Evolutionary conservation across 345 rosid genomes (phyloP), one percentile per base, ranked within the genome.

Genomic region (Zanthoxylum bungeanum): DNA sequence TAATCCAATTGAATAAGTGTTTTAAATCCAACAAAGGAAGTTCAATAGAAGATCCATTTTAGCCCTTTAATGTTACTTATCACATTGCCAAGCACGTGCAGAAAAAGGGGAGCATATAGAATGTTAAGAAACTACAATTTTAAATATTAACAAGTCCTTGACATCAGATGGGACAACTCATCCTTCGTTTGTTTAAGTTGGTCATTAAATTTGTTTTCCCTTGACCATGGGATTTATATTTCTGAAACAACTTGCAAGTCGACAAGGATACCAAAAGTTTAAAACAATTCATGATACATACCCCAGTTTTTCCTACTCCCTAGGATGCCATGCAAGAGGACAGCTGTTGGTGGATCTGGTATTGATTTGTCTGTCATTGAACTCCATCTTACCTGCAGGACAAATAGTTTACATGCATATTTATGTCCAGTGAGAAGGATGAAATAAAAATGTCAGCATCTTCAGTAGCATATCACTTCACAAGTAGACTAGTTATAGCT

Each of bases 291-390:
- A 8, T 2, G 44, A 36, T n/a, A 79, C 91, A 64, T 75, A 94
- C 98, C 91, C 97, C 95, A 94, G 69, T 94, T 94, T 77, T 94
- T 94, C 66, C 95, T 76, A 77, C 97, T 76, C 61, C 98, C 98
- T 21, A 94, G 78, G 69, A 94, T 94, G 25, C 98, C 98, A 52
- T 94, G 98, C 77, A 94, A 55, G 77, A 94, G 97, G 61, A 94
- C 88, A 28, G 98, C 98, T 0, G 97, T 94, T 16, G 97, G 98
- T 62, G 97, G 89, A 50, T 94, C 97, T 2, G 89, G 88, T 56
- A 79, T 76, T 46, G 93, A 89, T 83, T 89, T 92, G 53, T 86
- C 87, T 64, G 57, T 80, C 72, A 79, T 72, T 74, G 88, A 69
- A 80, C 88, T 87, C 97, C 98, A 94, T 51, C 87, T 89, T 76